Evolutionary conservation across 108 stramenopile genomes (phyloP).

Genomic region (Nannochloropsis salina): DNA sequence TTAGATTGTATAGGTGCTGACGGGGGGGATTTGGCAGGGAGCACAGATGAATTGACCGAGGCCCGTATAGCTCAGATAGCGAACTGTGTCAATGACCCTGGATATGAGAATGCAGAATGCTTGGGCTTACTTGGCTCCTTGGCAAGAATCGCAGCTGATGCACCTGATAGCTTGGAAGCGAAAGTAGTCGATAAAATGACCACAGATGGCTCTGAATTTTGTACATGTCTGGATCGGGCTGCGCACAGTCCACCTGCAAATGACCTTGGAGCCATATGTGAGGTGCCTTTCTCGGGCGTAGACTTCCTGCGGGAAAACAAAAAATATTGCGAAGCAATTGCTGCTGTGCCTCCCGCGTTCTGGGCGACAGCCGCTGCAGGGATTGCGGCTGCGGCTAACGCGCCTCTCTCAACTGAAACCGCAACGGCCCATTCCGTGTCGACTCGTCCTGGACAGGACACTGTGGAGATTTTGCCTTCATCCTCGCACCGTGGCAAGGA

Average conservation of each 20-base stretch:
- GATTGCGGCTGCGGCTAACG: constrained; percentile 5
- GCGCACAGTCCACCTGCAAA: background rate
- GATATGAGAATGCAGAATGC: constrained; percentile 17
- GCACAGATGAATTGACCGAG: background rate
- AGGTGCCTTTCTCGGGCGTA: background rate
- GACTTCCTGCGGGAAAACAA: constrained; percentile 10
- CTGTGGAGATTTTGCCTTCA: too few species aligned
- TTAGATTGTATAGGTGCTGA: background rate
- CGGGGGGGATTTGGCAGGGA: constrained; percentile 19
- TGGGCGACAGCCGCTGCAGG: constrained; percentile 14
- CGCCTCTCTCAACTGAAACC: background rate
- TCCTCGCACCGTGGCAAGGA: too few species aligned
- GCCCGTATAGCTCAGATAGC: background rate
- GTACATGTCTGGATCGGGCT: background rate
- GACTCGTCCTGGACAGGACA: too few species aligned
- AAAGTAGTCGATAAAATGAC: background rate
- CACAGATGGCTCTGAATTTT: background rate
- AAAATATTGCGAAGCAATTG: constrained; percentile 6
- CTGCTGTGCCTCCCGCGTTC: background rate
- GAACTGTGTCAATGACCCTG: constrained; percentile 6
- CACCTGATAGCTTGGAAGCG: background rate
- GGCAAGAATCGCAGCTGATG: background rate
- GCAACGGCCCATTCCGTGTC: background rate
- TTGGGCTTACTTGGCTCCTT: background rate
- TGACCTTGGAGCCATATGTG: background rate